Evolutionary conservation across 2,329 filamentous ascomycete genomes (phyloP).

Genomic region (Fusarium sambucinum): DNA sequence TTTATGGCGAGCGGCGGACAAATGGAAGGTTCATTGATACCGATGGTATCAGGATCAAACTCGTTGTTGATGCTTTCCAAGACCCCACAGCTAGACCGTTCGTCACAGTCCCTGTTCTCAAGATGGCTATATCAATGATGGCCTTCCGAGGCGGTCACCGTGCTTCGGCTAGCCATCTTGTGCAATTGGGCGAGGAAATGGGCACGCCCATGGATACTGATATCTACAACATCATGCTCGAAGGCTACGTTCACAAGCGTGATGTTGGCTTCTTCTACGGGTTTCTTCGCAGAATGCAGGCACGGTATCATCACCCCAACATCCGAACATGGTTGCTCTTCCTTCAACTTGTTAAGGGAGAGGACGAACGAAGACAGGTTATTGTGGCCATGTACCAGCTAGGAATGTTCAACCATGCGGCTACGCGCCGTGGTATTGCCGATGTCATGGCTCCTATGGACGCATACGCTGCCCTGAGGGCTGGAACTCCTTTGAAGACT

Average conservation of each 20-base stretch:
- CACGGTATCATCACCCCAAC: conserved; percentile 56
- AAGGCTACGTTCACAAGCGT: conserved; percentile 54
- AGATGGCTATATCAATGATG: conserved; percentile 60
- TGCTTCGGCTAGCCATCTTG: conserved; percentile 52
- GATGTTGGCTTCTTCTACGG: conserved; percentile 58
- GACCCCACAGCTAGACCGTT: conserved; percentile 51
- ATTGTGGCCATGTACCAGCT: conserved; percentile 61
- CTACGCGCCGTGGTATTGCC: conserved; percentile 55
- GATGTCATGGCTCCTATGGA: conserved; percentile 59
- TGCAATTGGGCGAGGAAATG: conserved; percentile 53
- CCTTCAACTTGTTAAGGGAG: conserved; percentile 67
- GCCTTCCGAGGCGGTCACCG: conserved; percentile 52
- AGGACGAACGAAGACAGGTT: conserved; percentile 64
- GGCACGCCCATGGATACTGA: conserved; percentile 60
- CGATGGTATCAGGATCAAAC: conserved; percentile 54
- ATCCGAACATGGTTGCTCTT: conserved; percentile 63
- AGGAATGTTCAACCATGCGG: conserved; percentile 56
- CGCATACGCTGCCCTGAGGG: conserved; percentile 56
- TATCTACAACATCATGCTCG: conserved; percentile 63
- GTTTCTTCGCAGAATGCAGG: conserved; percentile 57
- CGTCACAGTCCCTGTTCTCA: conserved; percentile 57
- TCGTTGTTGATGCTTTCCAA: conserved; percentile 56
- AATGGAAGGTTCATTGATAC: conserved; percentile 52
- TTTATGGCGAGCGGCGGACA: conserved; percentile 52
- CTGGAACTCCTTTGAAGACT: conserved; percentile 50